phyloP scores from a whole-genome alignment of 1,284 basidiomycete genomes.

The Irpex lacteus region DNA sequence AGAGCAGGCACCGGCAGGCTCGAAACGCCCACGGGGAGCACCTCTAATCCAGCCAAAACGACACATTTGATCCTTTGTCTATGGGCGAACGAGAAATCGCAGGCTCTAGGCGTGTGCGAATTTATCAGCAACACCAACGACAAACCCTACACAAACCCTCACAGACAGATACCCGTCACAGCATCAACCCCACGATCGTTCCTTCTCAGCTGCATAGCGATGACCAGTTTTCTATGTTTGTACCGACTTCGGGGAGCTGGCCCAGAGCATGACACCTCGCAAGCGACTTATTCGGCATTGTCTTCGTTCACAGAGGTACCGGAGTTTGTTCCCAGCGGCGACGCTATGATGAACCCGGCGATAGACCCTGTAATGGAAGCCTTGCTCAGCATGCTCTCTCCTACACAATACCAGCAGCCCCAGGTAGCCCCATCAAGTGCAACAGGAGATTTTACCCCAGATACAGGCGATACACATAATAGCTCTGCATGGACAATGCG shows the following conservation, averaged over 20 bases:
- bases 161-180: background rate
- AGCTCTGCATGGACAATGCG: background rate
- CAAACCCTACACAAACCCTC: background rate
- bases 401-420: background rate
- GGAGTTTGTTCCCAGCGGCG: background rate
- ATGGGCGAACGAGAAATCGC: background rate
- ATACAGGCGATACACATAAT: background rate
- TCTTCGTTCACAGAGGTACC: background rate
- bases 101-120: background rate
- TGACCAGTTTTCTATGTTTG: background rate
- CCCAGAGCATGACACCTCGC: background rate
- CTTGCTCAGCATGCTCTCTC: background rate
- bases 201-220: background rate
- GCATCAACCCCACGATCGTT: background rate
- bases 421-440: background rate
- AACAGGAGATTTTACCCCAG: background rate
- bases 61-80: background rate
- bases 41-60: background rate
- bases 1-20: background rate
- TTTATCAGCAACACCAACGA: background rate
- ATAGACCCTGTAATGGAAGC: background rate
- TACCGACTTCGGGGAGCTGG: background rate
- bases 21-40: background rate
- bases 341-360: background rate
- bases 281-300: background rate